Evolutionary conservation across 805 yeast species (phyloP), one percentile per base, ranked within the genome.

Genomic region (Priceomyces medius): DNA sequence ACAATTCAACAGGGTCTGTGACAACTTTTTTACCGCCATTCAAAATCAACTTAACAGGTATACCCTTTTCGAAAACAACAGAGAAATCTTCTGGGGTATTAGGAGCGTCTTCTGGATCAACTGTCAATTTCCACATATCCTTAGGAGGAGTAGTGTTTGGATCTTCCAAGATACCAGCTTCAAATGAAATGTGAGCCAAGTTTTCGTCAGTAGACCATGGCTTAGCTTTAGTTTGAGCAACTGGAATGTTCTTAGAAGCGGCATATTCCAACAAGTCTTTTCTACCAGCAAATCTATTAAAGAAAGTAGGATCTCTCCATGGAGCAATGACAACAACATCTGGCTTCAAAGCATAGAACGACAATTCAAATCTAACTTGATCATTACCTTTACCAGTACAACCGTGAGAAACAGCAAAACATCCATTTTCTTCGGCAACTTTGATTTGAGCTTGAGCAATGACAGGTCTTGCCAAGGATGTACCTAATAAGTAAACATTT

Each of bases 181-280:
- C 99, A 67, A 87, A 93, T 29, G 98, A 91, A 67, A 93, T 93
- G 72, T 93, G 99, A 35, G 98, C 99, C 81, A 91, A 75, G 80
- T 93, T 93, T 76, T 93, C 99, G 67, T 93, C 99, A 44, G 99
- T 93, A 27, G 98, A 90, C 99, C 99, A 93, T 56, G 99, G 99
- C 77, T 93, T 93, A 51, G 98, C 88, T 71, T 89, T 89, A 54
- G 99, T 93, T 76, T 93, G 99, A 37, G 95, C 76, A 44, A 93
- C 99, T 50, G 95, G 96, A 54, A 93, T 93, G 56, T 78, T 80
- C 79, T 93, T 93, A 55, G 79, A 79, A 42, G 86, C 93, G 49
- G 99, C 96, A 65, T 93, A 93, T 34, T 86, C 96, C 59, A 93
- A 79, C 63, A 93, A 76, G 64, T 89, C 99, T 58, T 88, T 87